Conservation (phyloP, 163 green algal genomes). For the Chloromonas sp. region DNA sequence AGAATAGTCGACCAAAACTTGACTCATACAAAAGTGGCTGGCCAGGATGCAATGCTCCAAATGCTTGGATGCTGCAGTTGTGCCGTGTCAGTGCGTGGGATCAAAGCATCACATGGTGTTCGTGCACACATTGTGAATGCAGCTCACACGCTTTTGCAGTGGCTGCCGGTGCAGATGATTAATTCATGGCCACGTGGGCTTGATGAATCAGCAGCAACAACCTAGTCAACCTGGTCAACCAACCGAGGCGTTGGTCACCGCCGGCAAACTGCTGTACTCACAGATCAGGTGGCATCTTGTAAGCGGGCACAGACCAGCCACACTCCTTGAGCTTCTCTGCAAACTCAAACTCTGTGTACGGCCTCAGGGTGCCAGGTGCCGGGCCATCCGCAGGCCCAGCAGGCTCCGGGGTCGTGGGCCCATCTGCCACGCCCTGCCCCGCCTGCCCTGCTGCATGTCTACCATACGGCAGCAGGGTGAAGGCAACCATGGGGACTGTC, state of each 20-base stretch:
- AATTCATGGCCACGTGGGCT: not conserved
- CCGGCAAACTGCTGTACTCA: not conserved
- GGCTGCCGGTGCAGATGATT: not conserved
- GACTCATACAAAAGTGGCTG: too few species aligned
- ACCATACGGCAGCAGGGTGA: conserved; percentile 30
- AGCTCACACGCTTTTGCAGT: too few species aligned
- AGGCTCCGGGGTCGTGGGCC: not conserved
- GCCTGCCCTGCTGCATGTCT: too few species aligned
- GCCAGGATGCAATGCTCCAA: too few species aligned
- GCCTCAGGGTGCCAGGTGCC: not conserved
- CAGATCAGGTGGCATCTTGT: conserved; percentile 43
- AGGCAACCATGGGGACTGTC: conserved; percentile 53
- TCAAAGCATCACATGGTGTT: too few species aligned
- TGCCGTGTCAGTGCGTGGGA: too few species aligned
- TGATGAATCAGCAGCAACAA: not conserved
- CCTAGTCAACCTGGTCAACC: not conserved
- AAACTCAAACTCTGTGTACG: conserved; percentile 13
- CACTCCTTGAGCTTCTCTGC: conserved; percentile 19
- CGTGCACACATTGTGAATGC: too few species aligned
- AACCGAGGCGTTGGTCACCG: not conserved
- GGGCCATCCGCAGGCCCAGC: not conserved
- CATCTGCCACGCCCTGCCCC: not conserved
- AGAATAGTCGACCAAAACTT: not conserved
- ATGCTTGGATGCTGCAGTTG: too few species aligned
- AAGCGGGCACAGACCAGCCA: conserved; percentile 55